Evolutionary conservation across 768 basidiomycete species (phyloP).

Genomic region (Auriscalpium vulgare): DNA sequence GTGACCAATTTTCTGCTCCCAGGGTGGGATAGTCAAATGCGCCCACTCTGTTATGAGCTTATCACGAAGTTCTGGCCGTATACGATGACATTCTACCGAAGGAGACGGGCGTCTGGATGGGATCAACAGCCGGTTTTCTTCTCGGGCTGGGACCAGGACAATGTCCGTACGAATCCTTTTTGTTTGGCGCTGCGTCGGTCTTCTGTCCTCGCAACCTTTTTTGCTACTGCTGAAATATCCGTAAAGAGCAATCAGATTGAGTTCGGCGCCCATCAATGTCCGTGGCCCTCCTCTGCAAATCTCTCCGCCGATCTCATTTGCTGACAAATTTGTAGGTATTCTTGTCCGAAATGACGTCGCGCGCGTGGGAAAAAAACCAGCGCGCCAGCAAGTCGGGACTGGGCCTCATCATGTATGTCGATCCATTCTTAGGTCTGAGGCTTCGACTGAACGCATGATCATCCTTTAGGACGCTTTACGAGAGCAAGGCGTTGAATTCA

Average conservation of each 20-base stretch:
- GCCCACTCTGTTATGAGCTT: constrained; percentile 57
- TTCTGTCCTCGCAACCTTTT: constrained; percentile 13
- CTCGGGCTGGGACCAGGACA: constrained; percentile 21
- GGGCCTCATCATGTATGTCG: constrained; percentile 48
- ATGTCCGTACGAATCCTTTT: constrained; percentile 26
- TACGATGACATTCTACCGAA: constrained; percentile 51
- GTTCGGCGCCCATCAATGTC: constrained; percentile 56
- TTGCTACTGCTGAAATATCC: neutral
- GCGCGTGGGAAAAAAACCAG: constrained; percentile 30
- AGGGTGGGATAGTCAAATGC: constrained; percentile 67
- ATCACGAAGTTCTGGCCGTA: constrained; percentile 56
- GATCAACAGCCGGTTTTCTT: constrained; percentile 52
- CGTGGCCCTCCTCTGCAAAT: constrained; percentile 3
- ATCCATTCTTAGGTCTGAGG: neutral
- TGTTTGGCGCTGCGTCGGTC: constrained; percentile 23
- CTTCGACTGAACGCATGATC: neutral
- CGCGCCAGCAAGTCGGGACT: constrained; percentile 41
- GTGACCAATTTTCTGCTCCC: constrained; percentile 61
- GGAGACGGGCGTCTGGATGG: constrained; percentile 51
- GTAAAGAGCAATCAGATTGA: neutral
- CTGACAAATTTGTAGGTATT: constrained; percentile 37
- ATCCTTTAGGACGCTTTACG: constrained; percentile 39
- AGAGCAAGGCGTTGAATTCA: constrained; percentile 64
- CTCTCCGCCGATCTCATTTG: neutral
- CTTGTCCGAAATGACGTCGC: constrained; percentile 58